These are phyloP conservation scores for Pneumocystis oryctolagi DNA, from an alignment of 1,139 yeast species.

Conservation along the genomic window DNA sequence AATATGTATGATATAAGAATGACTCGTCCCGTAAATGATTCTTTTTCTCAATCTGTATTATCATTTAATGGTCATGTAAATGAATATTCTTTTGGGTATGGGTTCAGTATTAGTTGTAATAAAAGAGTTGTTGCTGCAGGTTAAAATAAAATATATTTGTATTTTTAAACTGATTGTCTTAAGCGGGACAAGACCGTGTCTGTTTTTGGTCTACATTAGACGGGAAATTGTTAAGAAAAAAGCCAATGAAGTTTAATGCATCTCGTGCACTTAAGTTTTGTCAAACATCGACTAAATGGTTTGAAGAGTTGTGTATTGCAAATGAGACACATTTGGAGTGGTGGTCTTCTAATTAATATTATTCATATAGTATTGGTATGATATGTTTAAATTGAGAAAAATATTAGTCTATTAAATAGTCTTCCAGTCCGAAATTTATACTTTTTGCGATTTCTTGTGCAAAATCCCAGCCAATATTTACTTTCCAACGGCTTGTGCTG, in stretches of 20 bases:
- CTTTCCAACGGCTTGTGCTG: constrained; percentile 44
- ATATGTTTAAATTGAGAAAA: constrained; percentile 37
- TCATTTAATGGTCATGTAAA: constrained; percentile 4
- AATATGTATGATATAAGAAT: constrained; percentile 7
- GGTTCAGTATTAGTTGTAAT: constrained; percentile 1
- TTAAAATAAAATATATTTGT: constrained; percentile 3
- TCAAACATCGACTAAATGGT: constrained; percentile 42
- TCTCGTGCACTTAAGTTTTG: constrained; percentile 39
- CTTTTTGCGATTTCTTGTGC: constrained; percentile 39
- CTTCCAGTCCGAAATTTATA: constrained; percentile 39
- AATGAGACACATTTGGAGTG: constrained; percentile 37
- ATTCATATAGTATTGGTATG: constrained; percentile 32
- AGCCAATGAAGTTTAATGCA: constrained; percentile 39
- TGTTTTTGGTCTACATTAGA: constrained; percentile 6
- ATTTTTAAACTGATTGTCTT: neutral
- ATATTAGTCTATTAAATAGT: constrained; percentile 30
- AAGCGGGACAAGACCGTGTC: neutral
- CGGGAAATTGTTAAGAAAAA: constrained; percentile 36
- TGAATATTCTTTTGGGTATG: constrained; percentile 4
- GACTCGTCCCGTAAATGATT: neutral
- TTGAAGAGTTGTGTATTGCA: constrained; percentile 48
- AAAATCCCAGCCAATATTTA: constrained; percentile 42
- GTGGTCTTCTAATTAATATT: constrained; percentile 8
- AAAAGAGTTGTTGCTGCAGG: constrained; percentile 5
- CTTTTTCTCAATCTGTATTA: constrained; percentile 2